Evolutionary conservation across 1,139 yeast species (phyloP).

Genomic region (Williopsis jadinii): DNA sequence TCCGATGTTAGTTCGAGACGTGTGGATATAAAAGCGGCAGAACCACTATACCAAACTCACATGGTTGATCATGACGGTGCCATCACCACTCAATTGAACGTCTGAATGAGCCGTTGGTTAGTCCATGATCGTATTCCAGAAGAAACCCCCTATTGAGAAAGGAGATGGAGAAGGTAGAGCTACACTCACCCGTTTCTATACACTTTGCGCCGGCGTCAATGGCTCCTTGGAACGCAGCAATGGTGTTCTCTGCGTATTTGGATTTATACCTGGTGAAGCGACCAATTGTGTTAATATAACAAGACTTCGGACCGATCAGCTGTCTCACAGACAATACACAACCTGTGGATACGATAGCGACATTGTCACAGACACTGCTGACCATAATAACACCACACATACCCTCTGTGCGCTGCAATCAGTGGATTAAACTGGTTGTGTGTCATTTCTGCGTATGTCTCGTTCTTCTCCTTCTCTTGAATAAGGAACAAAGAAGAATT

Average conservation of each 20-base stretch:
- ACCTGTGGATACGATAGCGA: neutral
- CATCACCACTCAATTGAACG: conserved; percentile 70
- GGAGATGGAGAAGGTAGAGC: neutral
- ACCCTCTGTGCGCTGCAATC: conserved; percentile 2
- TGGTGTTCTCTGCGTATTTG: conserved; percentile 71
- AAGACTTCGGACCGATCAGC: too few relatives aligned
- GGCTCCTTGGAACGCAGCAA: conserved; percentile 67
- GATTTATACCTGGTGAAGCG: conserved; percentile 27
- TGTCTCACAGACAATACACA: too few relatives aligned
- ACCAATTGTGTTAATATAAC: neutral
- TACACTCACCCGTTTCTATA: conserved; percentile 49
- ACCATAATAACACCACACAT: neutral
- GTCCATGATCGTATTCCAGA: too few relatives aligned
- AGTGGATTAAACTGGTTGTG: neutral
- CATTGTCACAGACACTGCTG: neutral
- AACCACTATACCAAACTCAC: neutral
- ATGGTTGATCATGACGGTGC: conserved; percentile 70
- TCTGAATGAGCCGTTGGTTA: conserved; percentile 30
- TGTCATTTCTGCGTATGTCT: too few relatives aligned
- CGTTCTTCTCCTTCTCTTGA: too few relatives aligned
- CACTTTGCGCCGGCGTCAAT: conserved; percentile 60
- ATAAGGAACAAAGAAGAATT: too few relatives aligned
- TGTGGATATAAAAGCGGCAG: too few relatives aligned
- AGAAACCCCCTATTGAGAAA: too few relatives aligned
- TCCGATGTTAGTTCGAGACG: too few relatives aligned